Percentiles rank a stretch among this genome's conserved stretches.
Evolutionary conservation across 1,284 basidiomycete genomes (phyloP).

Genomic region (Volvariella surrecta): DNA sequence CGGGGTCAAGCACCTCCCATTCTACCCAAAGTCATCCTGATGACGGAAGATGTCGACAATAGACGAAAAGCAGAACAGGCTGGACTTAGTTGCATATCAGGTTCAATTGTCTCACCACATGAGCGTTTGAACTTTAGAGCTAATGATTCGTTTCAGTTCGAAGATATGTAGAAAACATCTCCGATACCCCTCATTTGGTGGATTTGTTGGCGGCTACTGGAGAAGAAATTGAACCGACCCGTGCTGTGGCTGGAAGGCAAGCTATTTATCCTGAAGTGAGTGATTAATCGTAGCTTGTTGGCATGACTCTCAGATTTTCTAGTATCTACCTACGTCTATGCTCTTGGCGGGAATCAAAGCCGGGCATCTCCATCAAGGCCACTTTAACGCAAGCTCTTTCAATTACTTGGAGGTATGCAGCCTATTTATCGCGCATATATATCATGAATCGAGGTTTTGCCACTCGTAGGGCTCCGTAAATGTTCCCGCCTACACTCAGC

Average conservation of each 20-base stretch:
- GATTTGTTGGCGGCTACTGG: constrained; percentile 74
- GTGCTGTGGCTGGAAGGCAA: constrained; percentile 41
- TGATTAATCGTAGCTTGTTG: constrained; percentile 5
- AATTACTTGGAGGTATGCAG: constrained; percentile 86
- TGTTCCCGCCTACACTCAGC: constrained; percentile 65
- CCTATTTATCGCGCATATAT: neutral
- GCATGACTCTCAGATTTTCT: constrained; percentile 6
- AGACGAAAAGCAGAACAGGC: constrained; percentile 67
- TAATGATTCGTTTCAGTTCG: constrained; percentile 38
- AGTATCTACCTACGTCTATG: constrained; percentile 78
- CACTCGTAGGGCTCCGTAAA: constrained; percentile 67
- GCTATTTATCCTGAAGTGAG: constrained; percentile 72
- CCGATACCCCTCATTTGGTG: constrained; percentile 55
- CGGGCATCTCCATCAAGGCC: constrained; percentile 82
- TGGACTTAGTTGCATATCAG: constrained; percentile 58
- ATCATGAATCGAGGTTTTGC: constrained; percentile 1
- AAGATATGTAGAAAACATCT: constrained; percentile 73
- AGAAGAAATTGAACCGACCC: constrained; percentile 53
- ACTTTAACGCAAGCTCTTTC: constrained; percentile 93
- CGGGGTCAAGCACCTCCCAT: constrained; percentile 35
- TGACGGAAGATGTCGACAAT: constrained; percentile 90
- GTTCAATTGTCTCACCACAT: constrained; percentile 24
- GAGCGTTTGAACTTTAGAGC: constrained; percentile 1
- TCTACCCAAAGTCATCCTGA: constrained; percentile 62
- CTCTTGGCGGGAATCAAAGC: constrained; percentile 82